Evolutionary conservation across 2,329 filamentous ascomycete species (phyloP).

Genomic region (Pseudocercospora fijiensis): DNA sequence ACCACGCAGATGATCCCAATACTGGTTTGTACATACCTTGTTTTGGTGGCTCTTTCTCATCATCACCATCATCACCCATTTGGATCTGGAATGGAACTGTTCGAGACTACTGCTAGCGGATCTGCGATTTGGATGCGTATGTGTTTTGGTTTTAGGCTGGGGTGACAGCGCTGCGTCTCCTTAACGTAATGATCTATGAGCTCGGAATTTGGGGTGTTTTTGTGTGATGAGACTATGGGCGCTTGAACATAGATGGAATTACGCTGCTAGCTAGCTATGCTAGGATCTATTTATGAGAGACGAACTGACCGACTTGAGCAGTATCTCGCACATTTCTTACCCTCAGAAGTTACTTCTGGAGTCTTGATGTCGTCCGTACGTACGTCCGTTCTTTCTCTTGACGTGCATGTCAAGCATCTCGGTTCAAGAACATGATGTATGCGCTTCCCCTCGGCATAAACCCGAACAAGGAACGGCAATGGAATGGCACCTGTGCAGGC

Average conservation of each 20-base stretch:
- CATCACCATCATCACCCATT: not conserved
- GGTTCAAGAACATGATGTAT: not conserved
- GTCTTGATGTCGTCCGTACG: not conserved
- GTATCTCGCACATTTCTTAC: not conserved
- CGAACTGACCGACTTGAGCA: constrained; percentile 6
- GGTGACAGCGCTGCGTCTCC: constrained; percentile 1
- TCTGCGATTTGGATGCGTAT: not conserved
- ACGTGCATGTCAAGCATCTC: not conserved
- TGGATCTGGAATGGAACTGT: not conserved
- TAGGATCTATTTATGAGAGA: constrained; percentile 1
- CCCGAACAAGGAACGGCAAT: no score
- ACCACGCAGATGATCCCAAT: not conserved
- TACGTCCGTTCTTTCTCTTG: no score
- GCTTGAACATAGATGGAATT: constrained; percentile 11
- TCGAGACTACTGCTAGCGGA: not conserved
- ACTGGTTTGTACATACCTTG: not conserved
- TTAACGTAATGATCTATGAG: not conserved
- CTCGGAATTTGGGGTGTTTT: not conserved
- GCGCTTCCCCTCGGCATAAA: not conserved
- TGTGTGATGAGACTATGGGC: not conserved
- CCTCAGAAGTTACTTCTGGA: not conserved
- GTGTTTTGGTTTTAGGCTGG: constrained; percentile 3
- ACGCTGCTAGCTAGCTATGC: not conserved
- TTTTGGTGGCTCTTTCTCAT: not conserved
- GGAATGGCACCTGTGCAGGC: not conserved